These are phyloP conservation scores for Mesembryanthemum crystallinum DNA, from an alignment of 148 eudicot species.

Conservation along the genomic window DNA sequence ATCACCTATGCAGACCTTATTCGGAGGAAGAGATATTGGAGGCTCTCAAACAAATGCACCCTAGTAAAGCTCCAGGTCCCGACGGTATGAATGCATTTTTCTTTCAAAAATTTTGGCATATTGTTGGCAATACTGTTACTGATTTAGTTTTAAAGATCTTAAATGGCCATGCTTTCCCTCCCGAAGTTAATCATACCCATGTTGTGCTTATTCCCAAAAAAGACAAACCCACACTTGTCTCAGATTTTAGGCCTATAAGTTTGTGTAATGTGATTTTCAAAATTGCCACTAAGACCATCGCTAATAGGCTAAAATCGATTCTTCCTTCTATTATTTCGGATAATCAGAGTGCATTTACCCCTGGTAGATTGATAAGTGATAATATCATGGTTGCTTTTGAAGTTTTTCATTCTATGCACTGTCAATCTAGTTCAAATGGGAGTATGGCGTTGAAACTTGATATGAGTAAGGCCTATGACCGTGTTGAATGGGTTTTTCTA, in stretches of 20 bases:
- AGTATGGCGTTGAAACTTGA: not conserved
- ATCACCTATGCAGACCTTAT: not conserved
- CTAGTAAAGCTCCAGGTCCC: not conserved
- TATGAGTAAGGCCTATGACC: not conserved
- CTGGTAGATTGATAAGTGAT: not conserved
- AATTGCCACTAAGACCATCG: not conserved
- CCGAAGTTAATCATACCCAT: too few relatives aligned
- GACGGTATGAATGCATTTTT: too few relatives aligned
- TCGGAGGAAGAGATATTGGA: not conserved
- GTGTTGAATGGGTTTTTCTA: not conserved
- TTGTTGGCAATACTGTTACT: too few relatives aligned
- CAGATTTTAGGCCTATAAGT: not conserved
- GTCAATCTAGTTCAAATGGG: not conserved
- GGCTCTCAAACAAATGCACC: not conserved
- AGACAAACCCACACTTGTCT: not conserved
- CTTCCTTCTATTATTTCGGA: too few relatives aligned
- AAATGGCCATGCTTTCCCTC: too few relatives aligned
- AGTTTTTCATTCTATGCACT: not conserved
- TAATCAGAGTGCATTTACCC: not conserved
- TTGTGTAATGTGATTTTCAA: not conserved
- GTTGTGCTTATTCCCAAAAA: not conserved
- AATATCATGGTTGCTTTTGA: not conserved
- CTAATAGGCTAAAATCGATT: not conserved
- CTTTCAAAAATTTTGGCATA: too few relatives aligned
- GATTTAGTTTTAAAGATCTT: too few relatives aligned